These are phyloP conservation scores for Rhizopus delemar DNA, from an alignment of 371 early-diverging fungal genomes.

Conservation along the genomic window DNA sequence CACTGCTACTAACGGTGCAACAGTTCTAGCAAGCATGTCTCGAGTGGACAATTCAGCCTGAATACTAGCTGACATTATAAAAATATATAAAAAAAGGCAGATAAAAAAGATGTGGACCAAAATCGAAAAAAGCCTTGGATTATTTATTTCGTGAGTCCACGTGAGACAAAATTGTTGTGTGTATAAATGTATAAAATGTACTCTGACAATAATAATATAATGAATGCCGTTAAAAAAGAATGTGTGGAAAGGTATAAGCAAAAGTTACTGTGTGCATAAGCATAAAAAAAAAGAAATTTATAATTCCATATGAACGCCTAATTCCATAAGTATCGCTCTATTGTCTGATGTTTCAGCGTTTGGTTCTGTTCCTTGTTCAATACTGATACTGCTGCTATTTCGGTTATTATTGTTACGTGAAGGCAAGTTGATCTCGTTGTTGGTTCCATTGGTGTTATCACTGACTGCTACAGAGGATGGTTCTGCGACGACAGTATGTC, in stretches of 20 bases:
- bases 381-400: slow-evolving; percentile 1
- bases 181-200: too few relatives aligned
- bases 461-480: neutral
- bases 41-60: slow-evolving; percentile 31
- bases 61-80: neutral
- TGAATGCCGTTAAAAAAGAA: too few relatives aligned
- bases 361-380: slow-evolving; percentile 9
- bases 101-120: neutral
- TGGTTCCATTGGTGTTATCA: too few relatives aligned
- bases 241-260: neutral
- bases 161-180: too few relatives aligned
- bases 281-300: slow-evolving; percentile 1
- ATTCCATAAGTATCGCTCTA: slow-evolving; percentile 12
- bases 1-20: slow-evolving; percentile 78
- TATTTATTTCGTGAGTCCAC: too few relatives aligned
- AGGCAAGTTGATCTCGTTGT: neutral
- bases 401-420: neutral
- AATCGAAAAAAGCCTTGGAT: too few relatives aligned
- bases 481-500: slow-evolving; percentile 30
- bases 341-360: slow-evolving; percentile 15
- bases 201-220: too few relatives aligned
- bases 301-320: slow-evolving; percentile 24
- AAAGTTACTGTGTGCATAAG: too few relatives aligned
- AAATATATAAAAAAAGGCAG: slow-evolving; percentile 6
- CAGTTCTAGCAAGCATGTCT: slow-evolving; percentile 60